Conservation (phyloP, 73 alveolate genomes). For the Blepharisma japonicum region DNA sequence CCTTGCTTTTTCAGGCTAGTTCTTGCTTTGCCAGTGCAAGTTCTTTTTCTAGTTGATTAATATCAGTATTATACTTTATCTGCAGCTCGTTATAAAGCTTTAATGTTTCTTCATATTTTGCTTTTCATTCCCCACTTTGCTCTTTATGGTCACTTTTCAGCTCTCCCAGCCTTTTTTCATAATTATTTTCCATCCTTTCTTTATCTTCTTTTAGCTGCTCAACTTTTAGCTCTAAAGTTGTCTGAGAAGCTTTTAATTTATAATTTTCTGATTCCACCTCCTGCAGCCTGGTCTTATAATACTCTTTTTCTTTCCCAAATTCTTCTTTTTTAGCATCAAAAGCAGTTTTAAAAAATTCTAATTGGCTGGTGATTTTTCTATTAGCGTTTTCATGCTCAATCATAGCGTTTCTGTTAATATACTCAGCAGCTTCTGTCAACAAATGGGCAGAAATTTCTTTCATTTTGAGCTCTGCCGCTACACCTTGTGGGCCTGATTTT, state of each 20-base stretch:
- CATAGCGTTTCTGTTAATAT: constrained; percentile 3
- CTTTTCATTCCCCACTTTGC: neutral
- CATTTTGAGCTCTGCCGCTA: neutral
- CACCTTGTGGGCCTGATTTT: constrained; percentile 18
- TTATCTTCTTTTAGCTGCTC: constrained; percentile 22
- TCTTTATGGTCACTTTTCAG: neutral
- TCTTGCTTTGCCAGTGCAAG: constrained; percentile 22
- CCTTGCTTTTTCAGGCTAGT: neutral
- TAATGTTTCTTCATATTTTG: constrained; percentile 10
- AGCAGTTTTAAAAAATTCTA: constrained; percentile 17
- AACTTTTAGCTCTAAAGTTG: constrained; percentile 9
- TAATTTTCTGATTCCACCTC: constrained; percentile 21
- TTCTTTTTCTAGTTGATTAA: neutral
- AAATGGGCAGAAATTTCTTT: constrained; percentile 17
- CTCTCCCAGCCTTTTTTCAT: neutral
- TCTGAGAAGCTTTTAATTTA: neutral
- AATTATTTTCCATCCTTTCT: neutral
- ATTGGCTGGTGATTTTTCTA: neutral
- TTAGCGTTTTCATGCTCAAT: neutral
- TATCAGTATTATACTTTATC: neutral
- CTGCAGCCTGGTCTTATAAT: neutral
- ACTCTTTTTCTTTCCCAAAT: constrained; percentile 25
- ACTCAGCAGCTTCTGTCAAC: constrained; percentile 28
- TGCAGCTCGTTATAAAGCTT: neutral
- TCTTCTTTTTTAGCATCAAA: constrained; percentile 22